These are phyloP conservation scores for Epichloe sylvatica DNA, from an alignment of 2,329 filamentous ascomycete species.

Conservation along the genomic window DNA sequence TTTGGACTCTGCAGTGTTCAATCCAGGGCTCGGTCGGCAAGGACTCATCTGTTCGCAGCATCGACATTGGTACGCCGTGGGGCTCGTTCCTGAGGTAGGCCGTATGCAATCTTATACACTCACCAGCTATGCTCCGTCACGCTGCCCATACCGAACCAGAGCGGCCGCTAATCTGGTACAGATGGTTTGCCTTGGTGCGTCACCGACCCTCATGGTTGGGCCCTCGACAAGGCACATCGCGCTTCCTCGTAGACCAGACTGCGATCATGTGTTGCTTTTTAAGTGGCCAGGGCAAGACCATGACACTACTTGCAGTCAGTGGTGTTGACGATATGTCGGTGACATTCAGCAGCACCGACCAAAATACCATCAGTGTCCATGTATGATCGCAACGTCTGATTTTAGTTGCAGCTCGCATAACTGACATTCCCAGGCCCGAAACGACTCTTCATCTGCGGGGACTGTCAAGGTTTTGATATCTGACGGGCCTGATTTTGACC, in stretches of 20 bases:
- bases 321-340: conserved; percentile 58
- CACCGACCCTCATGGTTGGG: conserved; percentile 75
- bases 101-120: not conserved
- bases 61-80: conserved; percentile 50
- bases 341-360: conserved; percentile 48
- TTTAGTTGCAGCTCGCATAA: conserved; percentile 5
- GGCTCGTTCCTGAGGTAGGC: conserved; percentile 38
- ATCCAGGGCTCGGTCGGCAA: conserved; percentile 43
- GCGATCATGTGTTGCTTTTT: conserved; percentile 68
- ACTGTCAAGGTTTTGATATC: conserved; percentile 54
- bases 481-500: conserved; percentile 58
- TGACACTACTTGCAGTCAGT: conserved; percentile 68
- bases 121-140: not conserved
- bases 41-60: conserved; percentile 40
- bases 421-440: conserved; percentile 35
- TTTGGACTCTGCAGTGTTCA: conserved; percentile 52
- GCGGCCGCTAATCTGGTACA: conserved; percentile 13
- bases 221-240: conserved; percentile 63
- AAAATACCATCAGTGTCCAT: conserved; percentile 54
- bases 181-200: conserved; percentile 73
- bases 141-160: not conserved
- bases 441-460: conserved; percentile 46
- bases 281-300: conserved; percentile 52
- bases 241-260: conserved; percentile 60
- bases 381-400: conserved; percentile 28